Evolutionary conservation across 1,284 basidiomycete genomes (phyloP).

Genomic region (Ganoderma multipileum): DNA sequence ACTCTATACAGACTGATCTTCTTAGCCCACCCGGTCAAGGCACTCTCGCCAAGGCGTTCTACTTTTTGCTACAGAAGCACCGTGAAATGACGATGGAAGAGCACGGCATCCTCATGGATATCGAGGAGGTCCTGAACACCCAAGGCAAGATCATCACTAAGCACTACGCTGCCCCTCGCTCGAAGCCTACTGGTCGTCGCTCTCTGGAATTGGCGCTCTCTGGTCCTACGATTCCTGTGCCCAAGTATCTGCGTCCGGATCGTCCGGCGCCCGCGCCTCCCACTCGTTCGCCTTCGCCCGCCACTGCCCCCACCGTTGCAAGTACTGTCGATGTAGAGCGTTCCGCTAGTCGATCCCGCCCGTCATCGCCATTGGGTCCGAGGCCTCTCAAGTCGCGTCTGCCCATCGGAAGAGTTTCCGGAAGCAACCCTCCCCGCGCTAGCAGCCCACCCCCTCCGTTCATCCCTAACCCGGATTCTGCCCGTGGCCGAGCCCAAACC

Average conservation of each 20-base stretch:
- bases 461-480: conserved; percentile 25
- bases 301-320: conserved; percentile 27
- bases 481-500: conserved; percentile 22
- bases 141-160: conserved; percentile 51
- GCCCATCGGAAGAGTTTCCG: conserved; percentile 19
- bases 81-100: conserved; percentile 77
- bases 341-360: conserved; percentile 46
- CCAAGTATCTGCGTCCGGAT: conserved; percentile 28
- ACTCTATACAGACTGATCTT: conserved; percentile 68
- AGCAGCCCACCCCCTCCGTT: conserved; percentile 21
- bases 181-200: conserved; percentile 27
- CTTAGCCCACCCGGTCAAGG: conserved; percentile 69
- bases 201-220: conserved; percentile 21
- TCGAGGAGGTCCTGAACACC: conserved; percentile 40
- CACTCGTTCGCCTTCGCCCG: conserved; percentile 43
- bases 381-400: conserved; percentile 46
- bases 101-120: conserved; percentile 57
- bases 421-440: background rate
- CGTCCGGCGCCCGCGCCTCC: conserved; percentile 36
- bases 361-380: conserved; percentile 57
- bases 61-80: conserved; percentile 86
- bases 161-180: conserved; percentile 52
- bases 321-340: conserved; percentile 29
- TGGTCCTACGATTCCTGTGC: conserved; percentile 27
- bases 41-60: conserved; percentile 92